These are phyloP conservation scores for Penicillium longicatenatum DNA, from an alignment of 495 filamentous ascomycete species.

Conservation along the genomic window DNA sequence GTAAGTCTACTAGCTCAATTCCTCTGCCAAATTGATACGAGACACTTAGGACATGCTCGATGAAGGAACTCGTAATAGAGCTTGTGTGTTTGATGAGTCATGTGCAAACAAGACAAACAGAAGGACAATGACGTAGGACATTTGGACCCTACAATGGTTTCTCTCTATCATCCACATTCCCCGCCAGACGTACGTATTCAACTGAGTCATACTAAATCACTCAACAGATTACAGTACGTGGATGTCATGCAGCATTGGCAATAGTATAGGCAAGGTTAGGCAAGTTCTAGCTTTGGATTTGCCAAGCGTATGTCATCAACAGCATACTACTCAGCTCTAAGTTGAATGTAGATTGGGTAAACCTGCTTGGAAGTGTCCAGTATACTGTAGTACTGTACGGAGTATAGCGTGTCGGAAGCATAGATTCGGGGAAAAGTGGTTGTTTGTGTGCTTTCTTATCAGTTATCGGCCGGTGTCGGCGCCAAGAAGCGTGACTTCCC, in stretches of 20 bases:
- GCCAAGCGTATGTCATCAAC: too few species aligned
- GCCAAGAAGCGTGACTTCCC: constrained; percentile 30
- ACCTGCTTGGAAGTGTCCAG: background rate
- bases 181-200: background rate
- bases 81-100: background rate
- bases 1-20: too few species aligned
- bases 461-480: constrained; percentile 32
- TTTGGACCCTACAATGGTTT: background rate
- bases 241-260: too few species aligned
- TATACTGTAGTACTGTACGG: too few species aligned
- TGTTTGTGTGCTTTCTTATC: constrained; percentile 19
- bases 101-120: background rate
- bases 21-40: too few species aligned
- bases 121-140: background rate
- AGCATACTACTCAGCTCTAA: too few species aligned
- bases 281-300: too few species aligned
- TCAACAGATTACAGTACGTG: too few species aligned
- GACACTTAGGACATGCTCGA: background rate
- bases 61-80: background rate
- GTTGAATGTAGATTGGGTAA: background rate
- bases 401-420: background rate
- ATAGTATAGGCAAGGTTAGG: too few species aligned
- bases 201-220: background rate
- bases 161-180: background rate
- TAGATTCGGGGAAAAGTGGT: background rate